Evolutionary conservation across 129 eudicot genomes (phyloP).

Genomic region (Oenanthe sinensis): DNA sequence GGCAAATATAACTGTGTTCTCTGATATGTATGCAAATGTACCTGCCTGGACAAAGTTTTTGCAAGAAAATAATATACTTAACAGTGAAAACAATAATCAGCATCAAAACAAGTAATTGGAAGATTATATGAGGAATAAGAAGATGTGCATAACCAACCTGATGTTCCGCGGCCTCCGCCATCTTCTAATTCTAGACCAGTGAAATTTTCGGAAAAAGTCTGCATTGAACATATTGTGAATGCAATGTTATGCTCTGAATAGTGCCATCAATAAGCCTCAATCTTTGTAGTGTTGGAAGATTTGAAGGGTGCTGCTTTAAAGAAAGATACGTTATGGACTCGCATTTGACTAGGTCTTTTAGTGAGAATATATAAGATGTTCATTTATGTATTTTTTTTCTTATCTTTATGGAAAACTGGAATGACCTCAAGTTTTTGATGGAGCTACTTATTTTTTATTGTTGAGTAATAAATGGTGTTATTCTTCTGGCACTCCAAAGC

Average conservation of each 20-base stretch:
- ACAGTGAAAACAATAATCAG: conserved; percentile 34
- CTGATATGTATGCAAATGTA: neutral
- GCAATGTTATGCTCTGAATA: neutral
- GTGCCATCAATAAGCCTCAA: neutral
- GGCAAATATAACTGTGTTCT: neutral
- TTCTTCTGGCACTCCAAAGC: neutral
- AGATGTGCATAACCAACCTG: conserved; percentile 38
- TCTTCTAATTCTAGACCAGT: conserved; percentile 94
- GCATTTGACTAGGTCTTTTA: neutral
- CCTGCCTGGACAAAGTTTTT: neutral
- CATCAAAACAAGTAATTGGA: conserved; percentile 38
- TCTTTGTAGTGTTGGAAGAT: neutral
- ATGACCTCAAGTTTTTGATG: neutral
- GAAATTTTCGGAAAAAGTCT: conserved; percentile 91
- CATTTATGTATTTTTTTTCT: neutral
- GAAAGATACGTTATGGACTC: neutral
- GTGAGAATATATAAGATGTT: neutral
- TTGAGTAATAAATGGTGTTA: neutral
- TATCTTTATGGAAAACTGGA: neutral
- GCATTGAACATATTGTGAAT: conserved; percentile 10
- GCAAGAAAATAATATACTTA: neutral
- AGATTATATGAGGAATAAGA: neutral
- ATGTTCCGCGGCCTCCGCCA: conserved; percentile 99
- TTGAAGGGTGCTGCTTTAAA: neutral
- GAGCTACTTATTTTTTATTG: neutral